Evolutionary conservation across 805 yeast species (phyloP).

Genomic region (Jamesozyma piceae): DNA sequence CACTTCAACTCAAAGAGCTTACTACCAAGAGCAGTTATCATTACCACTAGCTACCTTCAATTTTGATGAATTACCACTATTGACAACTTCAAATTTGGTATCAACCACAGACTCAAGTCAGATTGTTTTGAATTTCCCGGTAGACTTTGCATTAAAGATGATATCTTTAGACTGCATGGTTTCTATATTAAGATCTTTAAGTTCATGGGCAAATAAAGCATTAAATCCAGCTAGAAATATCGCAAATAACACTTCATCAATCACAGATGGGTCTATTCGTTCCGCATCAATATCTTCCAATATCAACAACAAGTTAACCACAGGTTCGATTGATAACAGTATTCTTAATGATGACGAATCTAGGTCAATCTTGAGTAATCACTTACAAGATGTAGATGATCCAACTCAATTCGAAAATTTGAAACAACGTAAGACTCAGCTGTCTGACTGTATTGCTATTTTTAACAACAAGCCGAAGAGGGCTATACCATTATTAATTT

Average conservation of each 20-base stretch:
- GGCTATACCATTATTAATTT: slow-evolving; percentile 58
- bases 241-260: neutral
- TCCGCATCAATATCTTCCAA: slow-evolving; percentile 18
- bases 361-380: slow-evolving; percentile 8
- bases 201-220: slow-evolving; percentile 79
- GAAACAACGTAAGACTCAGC: slow-evolving; percentile 73
- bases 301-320: slow-evolving; percentile 8
- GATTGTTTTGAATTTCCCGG: slow-evolving; percentile 40
- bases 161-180: slow-evolving; percentile 72
- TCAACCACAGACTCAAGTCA: slow-evolving; percentile 16
- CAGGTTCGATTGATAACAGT: neutral
- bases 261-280: slow-evolving; percentile 1
- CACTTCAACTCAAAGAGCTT: slow-evolving; percentile 55
- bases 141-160: slow-evolving; percentile 78
- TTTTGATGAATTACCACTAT: slow-evolving; percentile 61
- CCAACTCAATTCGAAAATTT: slow-evolving; percentile 77
- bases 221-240: slow-evolving; percentile 23
- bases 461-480: slow-evolving; percentile 81
- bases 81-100: slow-evolving; percentile 59
- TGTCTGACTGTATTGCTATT: slow-evolving; percentile 65
- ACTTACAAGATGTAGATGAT: slow-evolving; percentile 44
- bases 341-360: slow-evolving; percentile 12
- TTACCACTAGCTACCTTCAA: slow-evolving; percentile 66
- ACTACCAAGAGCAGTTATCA: slow-evolving; percentile 42
- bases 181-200: slow-evolving; percentile 68